These are phyloP conservation scores for Trichoderma sp. DNA, from an alignment of 2,329 filamentous ascomycete species.

Conservation along the genomic window DNA sequence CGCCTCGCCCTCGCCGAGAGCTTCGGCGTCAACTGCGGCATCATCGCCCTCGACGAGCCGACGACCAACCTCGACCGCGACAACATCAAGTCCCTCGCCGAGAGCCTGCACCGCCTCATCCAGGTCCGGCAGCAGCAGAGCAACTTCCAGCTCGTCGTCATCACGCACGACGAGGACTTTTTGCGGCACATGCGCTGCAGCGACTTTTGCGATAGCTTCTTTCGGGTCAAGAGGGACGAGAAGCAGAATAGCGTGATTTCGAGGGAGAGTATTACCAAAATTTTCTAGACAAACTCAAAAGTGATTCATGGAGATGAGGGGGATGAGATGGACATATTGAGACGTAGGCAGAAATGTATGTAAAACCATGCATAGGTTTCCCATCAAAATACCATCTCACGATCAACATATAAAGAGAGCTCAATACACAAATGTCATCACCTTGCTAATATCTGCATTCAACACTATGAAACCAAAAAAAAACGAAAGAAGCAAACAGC, in stretches of 20 bases:
- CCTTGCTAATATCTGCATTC: constrained; percentile 5
- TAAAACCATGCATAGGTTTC: not conserved
- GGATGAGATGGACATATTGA: not conserved
- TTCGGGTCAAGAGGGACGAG: constrained; percentile 78
- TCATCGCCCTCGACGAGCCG: constrained; percentile 95
- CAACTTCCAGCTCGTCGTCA: constrained; percentile 98
- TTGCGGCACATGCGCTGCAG: constrained; percentile 88
- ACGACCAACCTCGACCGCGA: constrained; percentile 95
- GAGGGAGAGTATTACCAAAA: constrained; percentile 62
- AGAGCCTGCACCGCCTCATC: constrained; percentile 86
- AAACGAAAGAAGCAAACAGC: constrained; percentile 30
- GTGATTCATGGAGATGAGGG: not conserved
- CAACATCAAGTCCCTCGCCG: constrained; percentile 88
- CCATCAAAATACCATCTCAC: not conserved
- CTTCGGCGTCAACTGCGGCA: constrained; percentile 92
- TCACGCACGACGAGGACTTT: constrained; percentile 98
- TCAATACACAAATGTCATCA: constrained; percentile 22
- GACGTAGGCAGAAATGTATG: not conserved
- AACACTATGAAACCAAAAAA: not conserved
- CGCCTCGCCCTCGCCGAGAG: constrained; percentile 93
- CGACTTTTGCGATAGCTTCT: constrained; percentile 92
- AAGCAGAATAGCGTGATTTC: constrained; percentile 87
- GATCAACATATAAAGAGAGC: not conserved
- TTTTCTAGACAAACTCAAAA: constrained; percentile 37
- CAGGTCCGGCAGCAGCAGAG: constrained; percentile 77